These are phyloP conservation scores for Tulasnella sp. DNA, from an alignment of 768 basidiomycete genomes.

Conservation along the genomic window DNA sequence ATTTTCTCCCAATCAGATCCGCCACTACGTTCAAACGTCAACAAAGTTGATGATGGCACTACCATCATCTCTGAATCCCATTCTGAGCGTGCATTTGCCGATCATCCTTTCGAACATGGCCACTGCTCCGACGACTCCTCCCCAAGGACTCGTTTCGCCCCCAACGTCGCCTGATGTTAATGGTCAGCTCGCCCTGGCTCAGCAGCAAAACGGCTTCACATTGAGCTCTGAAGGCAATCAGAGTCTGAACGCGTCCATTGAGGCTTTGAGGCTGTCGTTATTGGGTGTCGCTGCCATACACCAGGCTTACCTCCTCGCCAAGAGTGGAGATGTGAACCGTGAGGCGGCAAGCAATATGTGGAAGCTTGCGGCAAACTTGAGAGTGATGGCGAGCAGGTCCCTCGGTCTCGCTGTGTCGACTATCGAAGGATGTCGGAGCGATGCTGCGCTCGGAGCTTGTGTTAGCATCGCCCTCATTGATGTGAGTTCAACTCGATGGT, in stretches of 20 bases:
- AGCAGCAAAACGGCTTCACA: not conserved
- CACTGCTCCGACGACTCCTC: conserved; percentile 14
- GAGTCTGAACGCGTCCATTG: conserved; percentile 29
- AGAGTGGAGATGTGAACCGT: conserved; percentile 1
- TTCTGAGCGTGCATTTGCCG: conserved; percentile 33
- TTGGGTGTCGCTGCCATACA: conserved; percentile 34
- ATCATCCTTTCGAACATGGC: conserved; percentile 32
- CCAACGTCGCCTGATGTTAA: not conserved
- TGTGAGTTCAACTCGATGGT: conserved; percentile 23
- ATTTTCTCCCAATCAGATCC: conserved; percentile 25
- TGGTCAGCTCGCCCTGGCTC: not conserved
- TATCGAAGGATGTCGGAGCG: conserved; percentile 23
- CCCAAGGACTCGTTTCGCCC: not conserved
- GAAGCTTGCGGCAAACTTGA: conserved; percentile 26
- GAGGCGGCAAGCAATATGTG: conserved; percentile 25
- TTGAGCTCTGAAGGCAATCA: not conserved
- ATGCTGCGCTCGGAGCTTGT: conserved; percentile 23
- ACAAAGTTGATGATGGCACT: conserved; percentile 38
- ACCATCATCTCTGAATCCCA: conserved; percentile 31
- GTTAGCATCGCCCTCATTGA: conserved; percentile 28
- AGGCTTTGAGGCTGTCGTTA: conserved; percentile 31
- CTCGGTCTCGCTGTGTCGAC: conserved; percentile 26
- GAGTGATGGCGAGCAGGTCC: conserved; percentile 28
- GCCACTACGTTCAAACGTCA: conserved; percentile 35
- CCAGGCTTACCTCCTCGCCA: conserved; percentile 22